Conservation (phyloP, 2,329 filamentous ascomycete genomes). For the Fusarium heterosporum region DNA sequence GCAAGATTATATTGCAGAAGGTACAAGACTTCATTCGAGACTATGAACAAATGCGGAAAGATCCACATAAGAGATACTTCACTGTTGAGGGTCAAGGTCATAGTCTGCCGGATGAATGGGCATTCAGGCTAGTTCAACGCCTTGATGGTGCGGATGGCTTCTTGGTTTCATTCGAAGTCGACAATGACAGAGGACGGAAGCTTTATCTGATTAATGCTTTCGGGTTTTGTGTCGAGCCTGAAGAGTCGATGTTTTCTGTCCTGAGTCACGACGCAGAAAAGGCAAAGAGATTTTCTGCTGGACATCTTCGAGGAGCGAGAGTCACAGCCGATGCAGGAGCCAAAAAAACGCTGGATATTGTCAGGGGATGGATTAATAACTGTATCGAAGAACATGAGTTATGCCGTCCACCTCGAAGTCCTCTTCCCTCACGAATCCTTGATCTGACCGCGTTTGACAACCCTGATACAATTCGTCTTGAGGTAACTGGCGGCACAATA, state of each 20-base stretch:
- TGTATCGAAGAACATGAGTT: neutral
- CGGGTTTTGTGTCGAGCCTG: constrained; percentile 17
- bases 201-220: constrained; percentile 8
- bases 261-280: fast-evolving
- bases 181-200: neutral
- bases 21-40: neutral
- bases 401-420: neutral
- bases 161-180: neutral
- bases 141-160: constrained; percentile 18
- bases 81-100: constrained; percentile 1
- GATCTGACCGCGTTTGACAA: neutral
- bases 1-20: neutral
- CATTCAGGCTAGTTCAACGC: constrained; percentile 4
- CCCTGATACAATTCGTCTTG: neutral
- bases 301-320: constrained; percentile 3
- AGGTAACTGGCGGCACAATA: neutral
- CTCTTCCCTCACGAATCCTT: constrained; percentile 13
- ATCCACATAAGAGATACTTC: neutral
- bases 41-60: neutral
- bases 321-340: neutral
- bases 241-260: neutral
- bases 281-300: neutral
- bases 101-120: neutral
- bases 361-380: neutral
- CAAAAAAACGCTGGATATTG: fast-evolving